Evolutionary conservation across 2,329 filamentous ascomycete species (phyloP).

Genomic region (Paraconiothyrium sp.): DNA sequence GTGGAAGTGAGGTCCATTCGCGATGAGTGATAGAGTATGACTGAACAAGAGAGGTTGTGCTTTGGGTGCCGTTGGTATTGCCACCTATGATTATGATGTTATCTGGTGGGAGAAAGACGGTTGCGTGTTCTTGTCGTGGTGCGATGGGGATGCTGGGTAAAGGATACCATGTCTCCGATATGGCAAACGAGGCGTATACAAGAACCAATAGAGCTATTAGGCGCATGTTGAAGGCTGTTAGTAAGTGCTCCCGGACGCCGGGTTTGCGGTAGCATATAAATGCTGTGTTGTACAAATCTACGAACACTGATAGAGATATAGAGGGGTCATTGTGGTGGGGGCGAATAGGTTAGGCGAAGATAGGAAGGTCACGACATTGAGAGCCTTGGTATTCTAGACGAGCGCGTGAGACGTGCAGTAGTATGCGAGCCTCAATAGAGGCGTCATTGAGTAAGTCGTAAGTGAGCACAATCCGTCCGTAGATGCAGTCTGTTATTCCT

Average conservation of each 20-base stretch:
- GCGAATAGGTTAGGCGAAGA: neutral
- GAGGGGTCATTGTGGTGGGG: neutral
- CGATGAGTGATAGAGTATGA: conserved; percentile 27
- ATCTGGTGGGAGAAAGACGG: conserved; percentile 28
- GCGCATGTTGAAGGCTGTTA: neutral
- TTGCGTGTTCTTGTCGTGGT: conserved; percentile 39
- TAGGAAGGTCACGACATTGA: neutral
- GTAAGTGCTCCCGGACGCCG: neutral
- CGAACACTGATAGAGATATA: neutral
- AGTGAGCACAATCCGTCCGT: too few relatives aligned
- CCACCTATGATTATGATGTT: conserved; percentile 36
- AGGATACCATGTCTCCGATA: conserved; percentile 28
- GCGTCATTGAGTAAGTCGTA: neutral
- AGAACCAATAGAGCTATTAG: neutral
- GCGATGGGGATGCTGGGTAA: conserved; percentile 27
- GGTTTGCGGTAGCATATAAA: too few relatives aligned
- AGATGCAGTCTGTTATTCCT: too few relatives aligned
- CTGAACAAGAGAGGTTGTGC: conserved; percentile 31
- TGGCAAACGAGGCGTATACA: neutral
- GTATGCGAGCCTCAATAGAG: neutral
- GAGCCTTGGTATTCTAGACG: neutral
- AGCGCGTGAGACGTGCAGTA: neutral
- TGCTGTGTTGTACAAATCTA: neutral
- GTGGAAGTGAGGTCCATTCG: conserved; percentile 30
- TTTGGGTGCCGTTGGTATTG: conserved; percentile 20